Evolutionary conservation across 768 basidiomycete genomes (phyloP).

Genomic region (Tricholoma sp.): DNA sequence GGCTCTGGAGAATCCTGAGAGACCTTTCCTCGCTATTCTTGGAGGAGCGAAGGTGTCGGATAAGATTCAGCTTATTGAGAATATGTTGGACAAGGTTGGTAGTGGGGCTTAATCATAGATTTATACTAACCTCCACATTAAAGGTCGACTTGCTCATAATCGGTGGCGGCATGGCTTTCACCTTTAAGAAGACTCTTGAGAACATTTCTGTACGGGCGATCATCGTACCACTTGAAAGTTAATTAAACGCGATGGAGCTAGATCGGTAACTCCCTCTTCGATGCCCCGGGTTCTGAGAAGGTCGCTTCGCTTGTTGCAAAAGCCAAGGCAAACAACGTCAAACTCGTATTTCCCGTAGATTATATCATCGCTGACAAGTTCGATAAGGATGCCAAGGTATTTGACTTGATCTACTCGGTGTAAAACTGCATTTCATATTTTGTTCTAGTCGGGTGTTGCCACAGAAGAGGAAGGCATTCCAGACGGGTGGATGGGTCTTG

Average conservation of each 20-base stretch:
- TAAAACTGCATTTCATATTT: background rate
- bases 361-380: constrained; percentile 95
- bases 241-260: constrained; percentile 20
- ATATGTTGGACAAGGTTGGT: constrained; percentile 93
- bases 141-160: constrained; percentile 95
- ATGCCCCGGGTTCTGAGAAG: constrained; percentile 82
- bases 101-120: background rate
- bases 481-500: constrained; percentile 92
- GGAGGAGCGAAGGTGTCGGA: constrained; percentile 99
- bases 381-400: constrained; percentile 81
- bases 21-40: constrained; percentile 96
- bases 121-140: background rate
- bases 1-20: constrained; percentile 89
- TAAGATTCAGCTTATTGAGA: constrained; percentile 98
- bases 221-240: constrained; percentile 2
- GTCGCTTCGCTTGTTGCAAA: constrained; percentile 82
- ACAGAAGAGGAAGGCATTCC: constrained; percentile 87
- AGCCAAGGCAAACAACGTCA: constrained; percentile 87
- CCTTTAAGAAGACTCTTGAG: constrained; percentile 94
- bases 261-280: constrained; percentile 96
- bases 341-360: constrained; percentile 94
- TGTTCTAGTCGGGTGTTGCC: constrained; percentile 57
- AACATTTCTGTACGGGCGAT: constrained; percentile 52
- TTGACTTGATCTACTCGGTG: constrained; percentile 11
- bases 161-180: constrained; percentile 98